Conservation (phyloP, 352 stramenopile species). For the Globisporangium splendens region DNA sequence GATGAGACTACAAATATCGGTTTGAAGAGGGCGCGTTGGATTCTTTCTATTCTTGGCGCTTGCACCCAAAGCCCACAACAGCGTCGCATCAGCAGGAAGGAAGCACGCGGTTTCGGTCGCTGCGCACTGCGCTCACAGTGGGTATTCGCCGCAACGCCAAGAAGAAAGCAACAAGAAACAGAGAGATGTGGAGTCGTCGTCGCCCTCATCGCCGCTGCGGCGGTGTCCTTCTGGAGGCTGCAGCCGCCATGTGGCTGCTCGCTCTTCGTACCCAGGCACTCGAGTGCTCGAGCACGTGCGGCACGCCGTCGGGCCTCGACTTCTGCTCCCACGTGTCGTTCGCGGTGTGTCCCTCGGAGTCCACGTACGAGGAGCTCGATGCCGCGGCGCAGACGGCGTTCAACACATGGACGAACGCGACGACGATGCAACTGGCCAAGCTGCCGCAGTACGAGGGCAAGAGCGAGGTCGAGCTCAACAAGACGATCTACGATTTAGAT, state of each 20-base stretch:
- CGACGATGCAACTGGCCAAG: slow-evolving; percentile 24
- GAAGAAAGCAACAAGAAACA: background rate
- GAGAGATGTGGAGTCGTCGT: background rate
- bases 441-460: slow-evolving; percentile 53
- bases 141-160: background rate
- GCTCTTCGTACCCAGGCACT: slow-evolving; percentile 10
- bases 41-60: too few relatives aligned
- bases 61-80: too few relatives aligned
- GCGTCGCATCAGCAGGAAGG: too few relatives aligned
- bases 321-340: slow-evolving; percentile 85
- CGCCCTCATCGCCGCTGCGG: background rate
- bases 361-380: slow-evolving; percentile 65
- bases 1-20: too few relatives aligned
- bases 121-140: background rate
- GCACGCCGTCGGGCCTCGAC: slow-evolving; percentile 58
- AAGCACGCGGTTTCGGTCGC: too few relatives aligned
- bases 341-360: slow-evolving; percentile 51
- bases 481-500: slow-evolving; percentile 43
- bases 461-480: slow-evolving; percentile 28
- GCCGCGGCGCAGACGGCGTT: slow-evolving; percentile 33
- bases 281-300: slow-evolving; percentile 70
- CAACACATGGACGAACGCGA: slow-evolving; percentile 50
- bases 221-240: background rate
- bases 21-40: too few relatives aligned
- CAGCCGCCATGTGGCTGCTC: background rate